Conservation (phyloP, 805 yeast species). For the Wickerhamiella kurtzmanii region DNA sequence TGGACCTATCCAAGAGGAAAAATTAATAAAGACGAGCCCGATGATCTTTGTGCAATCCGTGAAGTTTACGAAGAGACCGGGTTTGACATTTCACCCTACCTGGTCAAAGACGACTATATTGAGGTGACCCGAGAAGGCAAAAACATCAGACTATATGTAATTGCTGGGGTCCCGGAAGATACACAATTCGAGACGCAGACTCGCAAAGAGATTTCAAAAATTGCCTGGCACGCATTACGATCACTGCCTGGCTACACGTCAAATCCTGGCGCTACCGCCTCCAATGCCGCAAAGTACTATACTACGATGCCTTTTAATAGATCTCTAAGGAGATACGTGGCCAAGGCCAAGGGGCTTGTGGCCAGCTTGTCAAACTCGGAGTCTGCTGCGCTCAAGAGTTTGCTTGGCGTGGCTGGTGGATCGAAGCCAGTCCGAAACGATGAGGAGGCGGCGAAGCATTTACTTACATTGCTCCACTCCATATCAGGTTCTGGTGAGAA, state of each 20-base stretch:
- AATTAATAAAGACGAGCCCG: constrained; percentile 84
- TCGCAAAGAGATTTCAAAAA: constrained; percentile 73
- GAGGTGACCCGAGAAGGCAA: constrained; percentile 76
- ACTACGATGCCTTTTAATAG: constrained; percentile 29
- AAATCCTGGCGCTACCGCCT: constrained; percentile 3
- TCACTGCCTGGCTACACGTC: constrained; percentile 23
- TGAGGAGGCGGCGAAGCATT: constrained; percentile 13
- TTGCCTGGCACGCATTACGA: constrained; percentile 48
- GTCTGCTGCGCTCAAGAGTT: constrained; percentile 21
- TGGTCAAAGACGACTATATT: constrained; percentile 57
- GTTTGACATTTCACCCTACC: constrained; percentile 56
- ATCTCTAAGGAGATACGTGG: constrained; percentile 24
- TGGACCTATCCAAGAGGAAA: constrained; percentile 98
- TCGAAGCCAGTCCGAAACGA: constrained; percentile 5
- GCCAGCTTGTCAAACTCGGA: constrained; percentile 20
- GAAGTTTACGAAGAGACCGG: constrained; percentile 93
- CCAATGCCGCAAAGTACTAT: constrained; percentile 18
- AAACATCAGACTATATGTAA: constrained; percentile 69
- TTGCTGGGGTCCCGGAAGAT: constrained; percentile 65
- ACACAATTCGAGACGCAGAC: constrained; percentile 67
- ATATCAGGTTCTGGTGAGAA: background rate
- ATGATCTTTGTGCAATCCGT: constrained; percentile 76
- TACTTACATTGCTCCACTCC: constrained; percentile 11
- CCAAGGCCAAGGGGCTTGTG: constrained; percentile 21
- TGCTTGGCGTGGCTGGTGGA: constrained; percentile 19